Percentiles rank a stretch among this genome's conserved stretches.
Conservation (phyloP, 129 eudicot species). For the Ambrosia artemisiifolia region DNA sequence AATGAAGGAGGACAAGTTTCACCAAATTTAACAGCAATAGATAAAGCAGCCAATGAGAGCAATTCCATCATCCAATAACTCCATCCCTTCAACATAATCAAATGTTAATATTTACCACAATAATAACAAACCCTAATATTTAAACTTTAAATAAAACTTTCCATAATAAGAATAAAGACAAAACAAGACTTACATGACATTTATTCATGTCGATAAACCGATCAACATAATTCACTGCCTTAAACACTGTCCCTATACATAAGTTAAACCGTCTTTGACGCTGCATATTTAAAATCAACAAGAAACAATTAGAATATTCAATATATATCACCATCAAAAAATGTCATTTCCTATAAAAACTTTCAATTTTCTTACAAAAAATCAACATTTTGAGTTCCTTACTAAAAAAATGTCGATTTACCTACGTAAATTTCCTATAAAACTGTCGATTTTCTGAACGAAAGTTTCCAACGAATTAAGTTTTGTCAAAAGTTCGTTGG, state of each 20-base stretch:
- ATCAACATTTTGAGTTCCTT: too few relatives aligned
- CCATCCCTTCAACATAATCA: constrained; percentile 44
- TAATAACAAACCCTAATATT: constrained; percentile 18
- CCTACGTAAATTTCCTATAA: too few relatives aligned
- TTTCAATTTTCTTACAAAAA: too few relatives aligned
- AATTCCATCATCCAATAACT: constrained; percentile 55
- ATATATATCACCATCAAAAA: neutral
- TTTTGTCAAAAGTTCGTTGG: too few relatives aligned
- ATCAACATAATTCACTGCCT: constrained; percentile 59
- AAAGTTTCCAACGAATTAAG: too few relatives aligned
- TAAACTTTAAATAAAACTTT: constrained; percentile 9
- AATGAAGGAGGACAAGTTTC: constrained; percentile 46
- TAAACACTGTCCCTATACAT: constrained; percentile 39
- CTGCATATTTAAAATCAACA: constrained; percentile 26
- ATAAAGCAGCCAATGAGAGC: constrained; percentile 57
- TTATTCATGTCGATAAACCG: constrained; percentile 51
- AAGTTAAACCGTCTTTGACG: constrained; percentile 43
- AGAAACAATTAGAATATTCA: neutral
- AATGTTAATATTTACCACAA: neutral
- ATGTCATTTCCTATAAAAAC: too few relatives aligned
- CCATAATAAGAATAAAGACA: neutral
- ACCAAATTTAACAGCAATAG: constrained; percentile 58
- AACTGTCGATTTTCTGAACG: too few relatives aligned
- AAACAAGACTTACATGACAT: constrained; percentile 46
- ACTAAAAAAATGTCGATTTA: too few relatives aligned